Evolutionary conservation across 768 basidiomycete genomes (phyloP), one percentile per base, ranked within the genome.

Genomic region (Lentinula guzmanii): DNA sequence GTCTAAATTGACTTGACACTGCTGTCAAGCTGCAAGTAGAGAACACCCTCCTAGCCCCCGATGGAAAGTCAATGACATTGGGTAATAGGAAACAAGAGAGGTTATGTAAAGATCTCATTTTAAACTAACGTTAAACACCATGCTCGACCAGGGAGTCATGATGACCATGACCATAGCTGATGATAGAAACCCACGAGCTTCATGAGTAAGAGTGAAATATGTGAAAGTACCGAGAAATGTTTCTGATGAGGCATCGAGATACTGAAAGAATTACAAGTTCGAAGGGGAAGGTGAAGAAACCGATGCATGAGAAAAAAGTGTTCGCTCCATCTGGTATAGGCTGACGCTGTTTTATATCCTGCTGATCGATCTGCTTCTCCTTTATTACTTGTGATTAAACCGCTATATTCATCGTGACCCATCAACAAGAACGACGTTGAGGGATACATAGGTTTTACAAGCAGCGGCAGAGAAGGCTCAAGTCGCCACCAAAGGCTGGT

Each of bases 281-380:
- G 35, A 53, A 53, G 34, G 5, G 8, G 16, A 53, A 28, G 16
- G n/a, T 33, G 7, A 41, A 56, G 9, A 39, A 28, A 61, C 9
- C 31, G 8, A 31, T 9, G 2, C 65, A 72, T 63, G 62, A 79
- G 77, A 28, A 71, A 58, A 18, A 79, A 70, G 6, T 70, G 39
- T 1, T 77, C 79, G 6, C 79, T 78, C 64, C 71, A 77, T 4
- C 77, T 78, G 5, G 75, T 76, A 58, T 75, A 76, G 8, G 76
- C 69, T 10, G 77, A 72, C 34, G 70, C 62, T 5, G 79, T 69
- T 48, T 76, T 75, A 58, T 77, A 79, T 18, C 77, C 67, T 13
- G 78, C 78, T 16, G 79, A 78, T 13, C 78, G 72, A 67, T 76
- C 79, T 1, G 70, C 77, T 21, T 77, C 77, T 4, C 78, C 78